Evolutionary conservation across 2,329 filamentous ascomycete species (phyloP), one percentile per base, ranked within the genome.

Genomic region (Xylariaceae sp.): DNA sequence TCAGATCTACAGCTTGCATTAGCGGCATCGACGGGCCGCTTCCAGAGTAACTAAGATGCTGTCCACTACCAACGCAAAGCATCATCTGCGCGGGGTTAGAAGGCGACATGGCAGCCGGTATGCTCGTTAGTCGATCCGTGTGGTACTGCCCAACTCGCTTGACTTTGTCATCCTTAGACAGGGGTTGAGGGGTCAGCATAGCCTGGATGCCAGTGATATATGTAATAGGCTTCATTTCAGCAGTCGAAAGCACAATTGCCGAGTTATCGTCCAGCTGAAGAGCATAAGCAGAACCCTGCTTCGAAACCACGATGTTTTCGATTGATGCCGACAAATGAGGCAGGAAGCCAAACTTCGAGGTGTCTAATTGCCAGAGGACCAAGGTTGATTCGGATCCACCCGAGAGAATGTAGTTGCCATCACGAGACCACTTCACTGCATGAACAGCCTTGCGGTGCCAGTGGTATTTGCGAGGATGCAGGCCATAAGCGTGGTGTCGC

Each of bases 331-430:
- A 88, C 59, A 99, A 80, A 80, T 97, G 92, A n/a, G 94, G 94
- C 34, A 99, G 78, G 70, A 88, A 90, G 70, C 94, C 88, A 69
- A 85, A 86, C 71, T 88, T 88, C 63, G 87, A 87, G 0, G 93
- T 97, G 66, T 95, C 90, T 59, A 97, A 79, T 74, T 99, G 94
- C 92, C 92, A 97, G 37, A 97, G 78, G 7, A 96, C 90, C 48
- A 99, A 79, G 17, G 91, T 89, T 6, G 91, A 92, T 75, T 99
- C 94, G 18, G 86, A 85, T 37, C 94, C 94, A 70, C 94, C 94
- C 58, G 94, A 97, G 55, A 99, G 87, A 60, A 99, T 76, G 73
- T 99, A 99, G 71, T 96, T 81, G 90, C 93, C 92, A 80, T 99
- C 94, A 66, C 81, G 80, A 11, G 94, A 97, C 89, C 92, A 97